A percentile compares a stretch with the other conserved stretches of the same genome.
Conservation (phyloP, 345 rosid species). For the Theobroma cacao region DNA sequence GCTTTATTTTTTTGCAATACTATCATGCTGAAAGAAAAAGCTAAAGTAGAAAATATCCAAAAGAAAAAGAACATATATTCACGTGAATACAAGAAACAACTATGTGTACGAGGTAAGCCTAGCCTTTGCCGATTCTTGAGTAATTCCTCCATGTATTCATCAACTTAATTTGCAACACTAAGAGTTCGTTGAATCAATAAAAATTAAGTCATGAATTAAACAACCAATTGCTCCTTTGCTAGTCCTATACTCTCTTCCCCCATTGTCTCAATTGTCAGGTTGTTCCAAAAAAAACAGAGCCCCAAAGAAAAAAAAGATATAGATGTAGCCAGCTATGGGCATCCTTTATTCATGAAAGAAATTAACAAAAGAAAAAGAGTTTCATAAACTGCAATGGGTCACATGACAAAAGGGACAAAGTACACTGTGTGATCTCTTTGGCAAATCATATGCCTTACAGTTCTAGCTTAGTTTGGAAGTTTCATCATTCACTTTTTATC, state of each 20-base stretch:
- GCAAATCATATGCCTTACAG: not conserved
- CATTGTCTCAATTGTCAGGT: no score
- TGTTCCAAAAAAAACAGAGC: no score
- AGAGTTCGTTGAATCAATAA: not conserved
- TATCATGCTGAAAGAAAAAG: slow-evolving; percentile 11
- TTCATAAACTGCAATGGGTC: slow-evolving; percentile 10
- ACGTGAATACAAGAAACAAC: slow-evolving; percentile 1
- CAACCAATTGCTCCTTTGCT: not conserved
- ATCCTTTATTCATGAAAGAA: slow-evolving; percentile 4
- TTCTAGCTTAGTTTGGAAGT: slow-evolving; percentile 14
- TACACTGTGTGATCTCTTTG: not conserved
- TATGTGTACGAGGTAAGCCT: not conserved
- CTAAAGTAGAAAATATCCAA: not conserved
- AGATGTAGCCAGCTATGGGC: slow-evolving; percentile 8
- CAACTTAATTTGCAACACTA: not conserved
- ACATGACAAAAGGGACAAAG: slow-evolving; percentile 23
- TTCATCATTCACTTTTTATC: slow-evolving; percentile 14
- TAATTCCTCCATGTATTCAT: not conserved
- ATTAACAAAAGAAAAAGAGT: slow-evolving; percentile 15
- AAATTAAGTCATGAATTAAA: not conserved
- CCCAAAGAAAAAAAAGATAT: not conserved
- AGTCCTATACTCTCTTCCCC: no score
- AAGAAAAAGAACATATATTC: not conserved
- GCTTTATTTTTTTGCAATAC: slow-evolving; percentile 19
- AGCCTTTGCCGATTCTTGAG: no score